Base-by-base conservation (phyloP, 306 rosid genomes). In the Casuarina cunninghamiana region DNA sequence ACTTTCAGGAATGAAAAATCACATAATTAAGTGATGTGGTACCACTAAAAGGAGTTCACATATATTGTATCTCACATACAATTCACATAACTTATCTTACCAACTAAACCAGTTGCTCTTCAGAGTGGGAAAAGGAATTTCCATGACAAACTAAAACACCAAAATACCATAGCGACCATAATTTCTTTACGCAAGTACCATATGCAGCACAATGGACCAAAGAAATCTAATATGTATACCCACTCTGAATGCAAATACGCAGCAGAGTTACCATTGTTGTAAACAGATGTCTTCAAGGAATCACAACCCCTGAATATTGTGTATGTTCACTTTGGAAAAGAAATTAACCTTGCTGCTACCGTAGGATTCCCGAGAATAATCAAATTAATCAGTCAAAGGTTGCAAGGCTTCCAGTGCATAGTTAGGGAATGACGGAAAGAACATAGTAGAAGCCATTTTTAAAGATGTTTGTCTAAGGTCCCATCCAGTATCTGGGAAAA, bases 381-480 rank as follows among this genome's bases (percentile, higher is more conserved):
- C 67, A 10, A 32, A 10, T 60, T 32, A 60, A 60, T 61, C 41
- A 61, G 43, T 61, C 68, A 35, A 32, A 32, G 17, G 41, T 26
- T 61, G 17, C 42, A 35, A 6, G 63, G 63, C 63, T 26, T 57
- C 15, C 63, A 37, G 9, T 21, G 38, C 63, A 57, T 8, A 57
- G 39, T 21, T 38, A 21, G 38, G 10, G 9, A 21, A 57, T n/a
- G 63, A 2, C 10, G 10, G 13, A 60, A 60, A 60, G 32, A 26
- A 32, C 42, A 10, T 42, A 60, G 10, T 10, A 35, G 68, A 67
- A 17, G 19, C 16, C 15, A 67, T 17, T 42, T 66, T 66, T 17
- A 49, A 17, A 66, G 42, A n/a, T 66, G 15, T 42, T 66, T 16
- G 46, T 41, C 71, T 66, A 66, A 41, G 71, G 71, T 65, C 71